These are phyloP conservation scores for Mycena polygramma DNA, from an alignment of 768 basidiomycete genomes.

Conservation along the genomic window DNA sequence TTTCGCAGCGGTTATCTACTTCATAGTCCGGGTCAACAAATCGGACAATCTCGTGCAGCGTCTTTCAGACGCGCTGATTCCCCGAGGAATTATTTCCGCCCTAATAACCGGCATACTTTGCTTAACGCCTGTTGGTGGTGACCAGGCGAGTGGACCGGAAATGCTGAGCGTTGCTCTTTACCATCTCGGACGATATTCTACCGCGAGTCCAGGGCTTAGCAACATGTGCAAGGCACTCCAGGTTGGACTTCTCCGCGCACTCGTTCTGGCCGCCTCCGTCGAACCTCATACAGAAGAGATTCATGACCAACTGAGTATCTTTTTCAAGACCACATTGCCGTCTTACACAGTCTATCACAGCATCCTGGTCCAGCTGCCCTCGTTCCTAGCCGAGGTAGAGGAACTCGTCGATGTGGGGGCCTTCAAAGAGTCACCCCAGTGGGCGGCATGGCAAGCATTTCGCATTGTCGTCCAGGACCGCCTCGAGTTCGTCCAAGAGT, in stretches of 20 bases:
- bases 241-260: background rate
- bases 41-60: too few relatives aligned
- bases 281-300: background rate
- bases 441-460: background rate
- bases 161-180: background rate
- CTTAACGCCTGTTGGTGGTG: background rate
- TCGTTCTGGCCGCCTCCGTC: background rate
- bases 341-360: conserved; percentile 14
- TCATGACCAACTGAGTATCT: background rate
- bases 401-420: background rate
- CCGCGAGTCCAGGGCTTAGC: background rate
- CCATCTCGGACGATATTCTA: background rate
- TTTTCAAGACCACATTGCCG: background rate
- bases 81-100: background rate
- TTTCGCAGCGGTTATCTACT: background rate
- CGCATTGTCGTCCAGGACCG: background rate
- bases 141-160: background rate
- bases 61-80: background rate
- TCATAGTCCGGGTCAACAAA: background rate
- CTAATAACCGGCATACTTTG: background rate
- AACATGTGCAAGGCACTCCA: background rate
- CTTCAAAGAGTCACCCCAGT: background rate
- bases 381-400: background rate
- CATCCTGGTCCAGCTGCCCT: background rate
- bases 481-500: background rate